These are phyloP conservation scores for Phytophthora tubulina DNA, from an alignment of 352 stramenopile genomes.

Conservation along the genomic window DNA sequence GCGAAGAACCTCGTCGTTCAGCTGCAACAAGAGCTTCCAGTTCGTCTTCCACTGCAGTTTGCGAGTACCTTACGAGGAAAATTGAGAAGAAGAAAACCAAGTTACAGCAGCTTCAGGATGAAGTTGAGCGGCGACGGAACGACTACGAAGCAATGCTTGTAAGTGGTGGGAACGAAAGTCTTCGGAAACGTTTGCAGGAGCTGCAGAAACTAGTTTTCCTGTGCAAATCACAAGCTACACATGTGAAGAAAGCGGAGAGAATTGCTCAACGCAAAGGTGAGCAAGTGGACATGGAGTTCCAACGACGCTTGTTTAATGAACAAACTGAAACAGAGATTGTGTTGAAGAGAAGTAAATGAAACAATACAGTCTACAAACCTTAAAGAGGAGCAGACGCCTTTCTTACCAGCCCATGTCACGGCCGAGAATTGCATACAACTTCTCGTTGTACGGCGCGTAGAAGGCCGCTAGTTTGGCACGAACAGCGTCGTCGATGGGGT, in stretches of 20 bases:
- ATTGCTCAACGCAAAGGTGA: slow-evolving; percentile 44
- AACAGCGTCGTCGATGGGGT: slow-evolving; percentile 65
- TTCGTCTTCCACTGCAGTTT: slow-evolving; percentile 40
- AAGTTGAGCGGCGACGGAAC: slow-evolving; percentile 36
- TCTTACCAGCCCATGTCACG: slow-evolving; percentile 68
- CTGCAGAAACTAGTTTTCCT: slow-evolving; percentile 78
- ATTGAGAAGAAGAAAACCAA: slow-evolving; percentile 57
- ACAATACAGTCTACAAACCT: slow-evolving; percentile 26
- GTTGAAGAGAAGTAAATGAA: slow-evolving; percentile 49
- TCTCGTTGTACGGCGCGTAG: slow-evolving; percentile 87
- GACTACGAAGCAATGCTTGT: slow-evolving; percentile 57
- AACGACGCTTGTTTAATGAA: slow-evolving; percentile 55
- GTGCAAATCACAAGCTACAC: slow-evolving; percentile 62
- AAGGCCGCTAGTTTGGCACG: slow-evolving; percentile 73
- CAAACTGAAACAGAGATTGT: slow-evolving; percentile 75
- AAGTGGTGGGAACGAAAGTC: slow-evolving; percentile 54
- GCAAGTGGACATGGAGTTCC: slow-evolving; percentile 45
- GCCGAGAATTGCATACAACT: slow-evolving; percentile 74
- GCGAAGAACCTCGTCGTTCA: slow-evolving; percentile 22
- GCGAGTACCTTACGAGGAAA: slow-evolving; percentile 61
- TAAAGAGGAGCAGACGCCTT: not conserved
- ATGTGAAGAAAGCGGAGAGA: slow-evolving; percentile 54
- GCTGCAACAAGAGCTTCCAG: slow-evolving; percentile 22
- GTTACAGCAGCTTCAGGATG: slow-evolving; percentile 45
- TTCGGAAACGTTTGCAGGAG: slow-evolving; percentile 68